Base-by-base conservation (phyloP, 495 filamentous ascomycete species). In the Symbiotaphrina buchneri region DNA sequence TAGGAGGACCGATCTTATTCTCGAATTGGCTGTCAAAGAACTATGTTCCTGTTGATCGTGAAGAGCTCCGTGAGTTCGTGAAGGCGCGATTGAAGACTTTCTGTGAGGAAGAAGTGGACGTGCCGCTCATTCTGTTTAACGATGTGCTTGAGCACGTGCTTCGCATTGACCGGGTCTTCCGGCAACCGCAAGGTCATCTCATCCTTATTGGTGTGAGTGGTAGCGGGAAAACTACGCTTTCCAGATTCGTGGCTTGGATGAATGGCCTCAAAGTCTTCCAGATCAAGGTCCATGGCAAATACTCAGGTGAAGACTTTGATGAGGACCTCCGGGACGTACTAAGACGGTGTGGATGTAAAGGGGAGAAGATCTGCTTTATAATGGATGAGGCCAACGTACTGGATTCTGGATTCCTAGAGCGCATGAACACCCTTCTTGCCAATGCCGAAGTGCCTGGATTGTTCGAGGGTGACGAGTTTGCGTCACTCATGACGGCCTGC, bases 1-100 rank as follows among this genome's bases (percentile, higher is more conserved):
- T 99, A n/a, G 76, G 78, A 41, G 79, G 78, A 0, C 87, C 87
- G 3, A 95, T 99, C 30, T 54, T 99, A 18, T 99, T 84, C 59
- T 99, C 87, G 5, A 99, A 95, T 51, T 99, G 87, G 87, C 65
- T 95, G n/a, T 94, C 85, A 15, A 95, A 91, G 65, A 72, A 99
- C 47, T 99, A 99, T 44, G 71, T 95, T 15, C 83, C 87, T 15
- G 87, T 99, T 28, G 87, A 90, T 34, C 77, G 87, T 41, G 84
- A 94, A 44, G 73, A 79, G 36, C 61, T 99, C 1, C 75, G 87
- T 38, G 84, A 94, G 34, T 95, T 95, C 41, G 90, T 95, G 46
- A 95, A 94, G 51, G 90, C 87, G 22, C 71, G 87, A 45, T 67
- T 99, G 19, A 84, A 71, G 59, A 99, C 90, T 0, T 99, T 99